These are phyloP conservation scores for Uromyces viciae-fabae DNA, from an alignment of 1,284 basidiomycete species.

Conservation along the genomic window DNA sequence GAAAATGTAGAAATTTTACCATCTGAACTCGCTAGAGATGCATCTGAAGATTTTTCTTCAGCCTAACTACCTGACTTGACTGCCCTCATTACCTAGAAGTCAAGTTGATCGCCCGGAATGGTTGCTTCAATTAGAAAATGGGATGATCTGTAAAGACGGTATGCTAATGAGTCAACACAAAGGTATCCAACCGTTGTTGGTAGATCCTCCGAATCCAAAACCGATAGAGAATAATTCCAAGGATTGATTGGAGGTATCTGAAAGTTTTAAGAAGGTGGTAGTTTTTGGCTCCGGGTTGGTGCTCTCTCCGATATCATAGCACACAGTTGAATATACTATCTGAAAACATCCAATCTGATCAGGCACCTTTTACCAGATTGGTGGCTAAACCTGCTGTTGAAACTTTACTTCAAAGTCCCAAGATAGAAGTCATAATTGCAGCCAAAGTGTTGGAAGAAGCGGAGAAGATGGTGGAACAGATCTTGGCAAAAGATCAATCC, in stretches of 20 bases:
- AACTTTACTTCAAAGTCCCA: constrained; percentile 61
- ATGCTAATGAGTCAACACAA: constrained; percentile 61
- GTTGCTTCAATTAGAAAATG: constrained; percentile 62
- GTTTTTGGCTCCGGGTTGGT: constrained; percentile 41
- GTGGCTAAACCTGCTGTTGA: constrained; percentile 79
- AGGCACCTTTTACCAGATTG: constrained; percentile 73
- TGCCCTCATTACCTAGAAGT: constrained; percentile 57
- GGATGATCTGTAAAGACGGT: constrained; percentile 68
- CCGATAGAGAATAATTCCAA: neutral
- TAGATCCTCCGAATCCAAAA: constrained; percentile 58
- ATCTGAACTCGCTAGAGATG: constrained; percentile 72
- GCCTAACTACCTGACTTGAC: constrained; percentile 68
- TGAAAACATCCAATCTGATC: neutral
- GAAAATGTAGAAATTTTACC: constrained; percentile 74
- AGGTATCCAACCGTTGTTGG: constrained; percentile 61
- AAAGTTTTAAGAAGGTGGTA: constrained; percentile 17
- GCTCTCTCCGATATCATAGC: neutral
- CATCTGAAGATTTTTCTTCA: constrained; percentile 70
- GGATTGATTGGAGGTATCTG: neutral
- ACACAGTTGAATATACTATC: neutral
- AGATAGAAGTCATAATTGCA: constrained; percentile 53
- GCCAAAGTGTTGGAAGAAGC: constrained; percentile 58
- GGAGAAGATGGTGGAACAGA: constrained; percentile 67
- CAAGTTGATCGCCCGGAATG: constrained; percentile 52
- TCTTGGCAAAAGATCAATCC: constrained; percentile 61